Base-by-base conservation (phyloP, 352 stramenopile genomes). In the Phytophthora litchii region DNA sequence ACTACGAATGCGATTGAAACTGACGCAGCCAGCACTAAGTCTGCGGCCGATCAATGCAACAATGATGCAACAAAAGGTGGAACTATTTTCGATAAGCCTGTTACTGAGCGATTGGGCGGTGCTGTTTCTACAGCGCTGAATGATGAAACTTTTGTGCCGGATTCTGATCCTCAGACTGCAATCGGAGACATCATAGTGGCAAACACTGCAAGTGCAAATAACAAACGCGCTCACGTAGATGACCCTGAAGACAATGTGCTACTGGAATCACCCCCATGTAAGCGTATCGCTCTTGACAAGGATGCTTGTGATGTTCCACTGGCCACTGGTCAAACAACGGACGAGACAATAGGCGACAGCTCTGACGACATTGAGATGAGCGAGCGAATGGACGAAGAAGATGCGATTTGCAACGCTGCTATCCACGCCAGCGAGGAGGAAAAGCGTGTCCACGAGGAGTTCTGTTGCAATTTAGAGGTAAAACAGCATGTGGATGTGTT, bases 401-500 rank as follows among this genome's bases (percentile, higher is more conserved):
- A 61, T 3, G 46, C 43, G 19, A 7, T 74, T 49, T 17, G 36
- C n/a, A 64, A 62, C 38, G 40, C 51, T 43, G 35, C 44, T 13
- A 16, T 37, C 3, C 36, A 60, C 9, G 29, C 42, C 12, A 70
- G 17, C 47, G 66, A 65, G 2, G 58, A 70, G 31, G 50, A 54
- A 4, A 72, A 63, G 17, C 38, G 23, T n/a, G 34, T 14, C 16
- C 55, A 68, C 32, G 49, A 74, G 14, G 41, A 70, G 3, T 86
- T 86, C 34, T 78, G 51, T 36, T 8, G 14, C 9, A 54, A 64
- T 17, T 23, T 91, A 20, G 29, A 53, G 16, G 47, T 36, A 12
- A 74, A 76, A 9, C 59, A 80, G 27, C 71, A 83, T 8, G 74
- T 89, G 14, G 83, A 92, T 46, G 76, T 91, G 14, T 89, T 66